Evolutionary conservation across 139 green algal species (phyloP).

Genomic region (Trebouxia sp.): DNA sequence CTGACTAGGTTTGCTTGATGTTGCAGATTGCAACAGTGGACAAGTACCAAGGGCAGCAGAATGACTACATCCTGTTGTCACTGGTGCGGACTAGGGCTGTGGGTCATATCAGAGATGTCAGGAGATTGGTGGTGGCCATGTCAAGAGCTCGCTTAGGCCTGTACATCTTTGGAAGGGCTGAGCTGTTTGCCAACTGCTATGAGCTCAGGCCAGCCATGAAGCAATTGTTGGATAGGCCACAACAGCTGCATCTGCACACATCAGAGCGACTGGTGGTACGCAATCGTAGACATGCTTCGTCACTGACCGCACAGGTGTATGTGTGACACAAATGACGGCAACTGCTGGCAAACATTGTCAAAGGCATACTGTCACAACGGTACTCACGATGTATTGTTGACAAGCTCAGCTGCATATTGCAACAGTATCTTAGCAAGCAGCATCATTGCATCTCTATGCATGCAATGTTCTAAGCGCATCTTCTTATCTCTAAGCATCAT

Average conservation of each 20-base stretch:
- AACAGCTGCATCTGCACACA: conserved; percentile 74
- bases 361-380: not conserved
- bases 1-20: too few relatives aligned
- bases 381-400: not conserved
- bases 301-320: conserved; percentile 17
- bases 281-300: not conserved
- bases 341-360: not conserved
- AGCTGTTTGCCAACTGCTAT: conserved; percentile 91
- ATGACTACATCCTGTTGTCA: conserved; percentile 94
- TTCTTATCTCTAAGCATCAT: not conserved
- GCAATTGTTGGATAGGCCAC: conserved; percentile 78
- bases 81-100: conserved; percentile 90
- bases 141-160: conserved; percentile 91
- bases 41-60: conserved; percentile 99
- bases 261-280: conserved; percentile 39
- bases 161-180: conserved; percentile 90
- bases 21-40: conserved; percentile 84
- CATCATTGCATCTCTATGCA: conserved; percentile 16
- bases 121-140: conserved; percentile 94
- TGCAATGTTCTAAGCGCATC: not conserved
- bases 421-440: too few relatives aligned
- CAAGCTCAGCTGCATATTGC: not conserved
- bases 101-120: conserved; percentile 95
- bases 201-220: conserved; percentile 90
- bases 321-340: not conserved